Percentiles rank a stretch among this genome's conserved stretches.
phyloP scores from a whole-genome alignment of 2,329 filamentous ascomycete species.

The Epichloe sp. region DNA sequence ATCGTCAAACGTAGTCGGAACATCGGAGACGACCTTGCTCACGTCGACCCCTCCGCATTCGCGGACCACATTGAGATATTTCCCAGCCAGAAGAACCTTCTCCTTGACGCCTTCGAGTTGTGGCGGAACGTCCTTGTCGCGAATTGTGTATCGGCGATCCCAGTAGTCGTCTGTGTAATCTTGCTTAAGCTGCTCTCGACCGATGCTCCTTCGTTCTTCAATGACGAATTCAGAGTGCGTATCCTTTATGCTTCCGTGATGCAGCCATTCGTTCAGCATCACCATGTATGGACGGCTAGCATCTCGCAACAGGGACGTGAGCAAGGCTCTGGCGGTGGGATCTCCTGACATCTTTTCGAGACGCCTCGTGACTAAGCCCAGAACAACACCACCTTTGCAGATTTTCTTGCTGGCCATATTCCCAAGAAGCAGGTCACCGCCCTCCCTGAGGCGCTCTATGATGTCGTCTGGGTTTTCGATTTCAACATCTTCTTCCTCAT shows the following conservation, averaged over 20 bases:
- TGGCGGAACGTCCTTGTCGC: constrained; percentile 80
- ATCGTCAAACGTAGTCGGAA: constrained; percentile 89
- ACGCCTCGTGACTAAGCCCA: constrained; percentile 73
- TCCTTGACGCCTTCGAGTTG: constrained; percentile 85
- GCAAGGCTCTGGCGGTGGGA: constrained; percentile 67
- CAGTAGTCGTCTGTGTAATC: constrained; percentile 99
- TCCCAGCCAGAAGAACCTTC: constrained; percentile 87
- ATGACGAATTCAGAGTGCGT: constrained; percentile 89
- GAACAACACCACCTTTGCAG: constrained; percentile 92
- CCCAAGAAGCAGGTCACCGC: constrained; percentile 66
- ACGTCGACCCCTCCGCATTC: constrained; percentile 95
- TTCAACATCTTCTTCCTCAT: constrained; percentile 55
- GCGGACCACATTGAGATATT: constrained; percentile 94
- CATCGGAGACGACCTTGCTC: constrained; percentile 73
- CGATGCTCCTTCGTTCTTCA: constrained; percentile 92
- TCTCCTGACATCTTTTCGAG: constrained; percentile 88
- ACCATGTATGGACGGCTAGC: constrained; percentile 90
- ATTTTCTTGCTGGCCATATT: constrained; percentile 78
- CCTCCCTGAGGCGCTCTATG: constrained; percentile 75
- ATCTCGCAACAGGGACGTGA: constrained; percentile 74
- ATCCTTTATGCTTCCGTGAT: constrained; percentile 89
- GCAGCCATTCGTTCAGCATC: constrained; percentile 98
- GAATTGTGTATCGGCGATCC: constrained; percentile 93
- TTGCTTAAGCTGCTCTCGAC: constrained; percentile 77
- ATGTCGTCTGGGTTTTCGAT: constrained; percentile 84